Conservation (phyloP, 805 yeast species). For the Candida argentea region DNA sequence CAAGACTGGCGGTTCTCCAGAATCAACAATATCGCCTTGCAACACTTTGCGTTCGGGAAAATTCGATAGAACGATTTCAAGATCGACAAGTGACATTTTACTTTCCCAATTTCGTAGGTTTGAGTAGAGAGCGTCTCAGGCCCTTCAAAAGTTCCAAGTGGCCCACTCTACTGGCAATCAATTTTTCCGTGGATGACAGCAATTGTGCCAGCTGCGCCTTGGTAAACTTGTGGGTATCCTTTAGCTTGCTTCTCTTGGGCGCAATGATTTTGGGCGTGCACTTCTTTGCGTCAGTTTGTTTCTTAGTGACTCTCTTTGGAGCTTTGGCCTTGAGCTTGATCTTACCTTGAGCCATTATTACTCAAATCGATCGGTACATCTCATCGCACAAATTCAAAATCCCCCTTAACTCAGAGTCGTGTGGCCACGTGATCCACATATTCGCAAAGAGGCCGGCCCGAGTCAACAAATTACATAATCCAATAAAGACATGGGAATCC, state of each 20-base stretch:
- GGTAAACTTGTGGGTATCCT: constrained; percentile 39
- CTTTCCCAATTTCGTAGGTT: constrained; percentile 33
- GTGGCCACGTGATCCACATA: too few species aligned
- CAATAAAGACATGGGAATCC: too few species aligned
- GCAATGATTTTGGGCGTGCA: constrained; percentile 64
- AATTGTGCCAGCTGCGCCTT: constrained; percentile 48
- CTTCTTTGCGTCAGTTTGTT: constrained; percentile 54
- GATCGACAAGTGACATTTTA: constrained; percentile 4
- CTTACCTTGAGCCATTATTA: constrained; percentile 63
- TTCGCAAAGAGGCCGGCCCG: too few species aligned
- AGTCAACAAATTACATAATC: too few species aligned
- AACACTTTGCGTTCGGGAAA: too few species aligned
- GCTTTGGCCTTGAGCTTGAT: constrained; percentile 43
- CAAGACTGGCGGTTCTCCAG: too few species aligned
- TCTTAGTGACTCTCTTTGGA: constrained; percentile 50
- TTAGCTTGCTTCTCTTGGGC: constrained; percentile 49
- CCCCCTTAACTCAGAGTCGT: too few species aligned
- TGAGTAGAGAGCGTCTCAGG: constrained; percentile 74
- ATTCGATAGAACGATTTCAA: background rate
- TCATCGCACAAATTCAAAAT: too few species aligned
- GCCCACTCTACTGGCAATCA: constrained; percentile 84
- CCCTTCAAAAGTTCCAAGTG: constrained; percentile 89
- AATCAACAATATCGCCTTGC: too few species aligned
- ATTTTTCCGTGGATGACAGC: constrained; percentile 64
- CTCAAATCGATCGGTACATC: background rate